Base-by-base conservation (phyloP, 176 grass and related monocot genomes). In the Oryza glaberrima region DNA sequence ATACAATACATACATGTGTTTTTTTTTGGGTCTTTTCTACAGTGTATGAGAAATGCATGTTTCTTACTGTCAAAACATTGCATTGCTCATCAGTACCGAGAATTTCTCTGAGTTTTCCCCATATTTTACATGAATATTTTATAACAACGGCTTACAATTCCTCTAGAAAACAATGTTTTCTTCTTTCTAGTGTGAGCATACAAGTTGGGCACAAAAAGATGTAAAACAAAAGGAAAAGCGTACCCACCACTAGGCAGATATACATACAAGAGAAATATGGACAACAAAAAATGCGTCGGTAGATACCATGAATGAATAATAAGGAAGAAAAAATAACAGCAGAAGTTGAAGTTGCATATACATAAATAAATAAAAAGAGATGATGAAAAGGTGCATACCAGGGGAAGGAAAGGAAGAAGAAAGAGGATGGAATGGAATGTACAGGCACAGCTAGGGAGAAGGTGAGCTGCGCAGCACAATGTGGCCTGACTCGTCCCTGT, bases 401-500 rank as follows among this genome's bases (percentile, higher is more conserved):
- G 58, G n/a, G 3, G 4, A 23, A 22, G 19, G n/a, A n/a, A 63
- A 22, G 19, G 58, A n/a, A 63, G 56, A 7, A 61, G 58, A 63
- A 63, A 23, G 58, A 63, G 54, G 54, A 58, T 58, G 54, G 58
- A 63, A 63, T 63, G 45, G 30, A 32, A 32, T 32, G 30, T 32
- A 32, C 30, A 32, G 30, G 30, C 1, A 35, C 43, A 85, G 66
- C 40, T 65, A 69, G 11, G 82, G 9, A 40, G 84, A 85, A 4
- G 81, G 35, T 11, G 86, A 89, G 69, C 78, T 77, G 13, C 88
- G 85, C 25, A 97, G 84, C 56, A 94, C 82, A 20, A 91, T 91
- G 13, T 80, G 84, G 19, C 90, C 90, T 0, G 88, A 86, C 23
- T 93, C 92, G 11, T 94, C 78, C 72, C 82, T 91, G 10, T 98